Conservation (phyloP, 2,329 filamentous ascomycete genomes). For the Aspergillus japonicus region DNA sequence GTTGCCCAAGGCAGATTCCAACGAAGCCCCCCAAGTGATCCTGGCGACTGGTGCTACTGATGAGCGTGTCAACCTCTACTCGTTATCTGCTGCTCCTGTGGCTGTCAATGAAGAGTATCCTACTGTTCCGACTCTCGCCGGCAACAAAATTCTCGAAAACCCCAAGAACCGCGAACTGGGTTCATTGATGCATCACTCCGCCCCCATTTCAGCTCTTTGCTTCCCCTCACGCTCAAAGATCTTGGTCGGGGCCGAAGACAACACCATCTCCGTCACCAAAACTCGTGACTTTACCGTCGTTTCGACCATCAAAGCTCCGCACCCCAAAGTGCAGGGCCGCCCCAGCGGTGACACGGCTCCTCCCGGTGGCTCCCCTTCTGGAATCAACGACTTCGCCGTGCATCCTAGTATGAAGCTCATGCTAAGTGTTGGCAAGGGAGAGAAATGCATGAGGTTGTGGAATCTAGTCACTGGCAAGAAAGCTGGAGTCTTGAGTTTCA, state of each 20-base stretch:
- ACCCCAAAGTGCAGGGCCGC: slow-evolving; percentile 73
- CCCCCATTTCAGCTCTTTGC: slow-evolving; percentile 72
- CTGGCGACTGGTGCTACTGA: slow-evolving; percentile 91
- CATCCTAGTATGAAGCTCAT: slow-evolving; percentile 97
- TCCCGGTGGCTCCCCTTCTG: slow-evolving; percentile 75
- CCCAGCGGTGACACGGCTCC: slow-evolving; percentile 89
- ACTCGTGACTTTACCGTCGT: slow-evolving; percentile 87
- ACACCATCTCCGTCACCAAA: slow-evolving; percentile 81
- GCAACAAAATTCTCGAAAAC: slow-evolving; percentile 77
- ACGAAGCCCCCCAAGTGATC: slow-evolving; percentile 72
- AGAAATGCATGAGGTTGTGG: slow-evolving; percentile 91
- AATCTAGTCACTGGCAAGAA: slow-evolving; percentile 96
- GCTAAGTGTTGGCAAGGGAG: slow-evolving; percentile 86
- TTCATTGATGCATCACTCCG: slow-evolving; percentile 79
- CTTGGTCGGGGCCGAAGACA: slow-evolving; percentile 84
- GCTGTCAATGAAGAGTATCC: slow-evolving; percentile 56
- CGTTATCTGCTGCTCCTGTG: slow-evolving; percentile 70
- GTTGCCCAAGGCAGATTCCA: slow-evolving; percentile 56
- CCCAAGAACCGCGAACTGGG: slow-evolving; percentile 84
- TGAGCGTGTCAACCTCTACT: slow-evolving; percentile 93
- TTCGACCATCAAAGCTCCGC: slow-evolving; percentile 83
- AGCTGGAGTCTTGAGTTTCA: slow-evolving; percentile 86
- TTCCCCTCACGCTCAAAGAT: slow-evolving; percentile 88
- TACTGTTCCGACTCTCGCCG: slow-evolving; percentile 65
- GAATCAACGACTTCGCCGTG: slow-evolving; percentile 91